Base-by-base conservation (phyloP, 176 grass and related monocot species). In the Oryza brachyantha region DNA sequence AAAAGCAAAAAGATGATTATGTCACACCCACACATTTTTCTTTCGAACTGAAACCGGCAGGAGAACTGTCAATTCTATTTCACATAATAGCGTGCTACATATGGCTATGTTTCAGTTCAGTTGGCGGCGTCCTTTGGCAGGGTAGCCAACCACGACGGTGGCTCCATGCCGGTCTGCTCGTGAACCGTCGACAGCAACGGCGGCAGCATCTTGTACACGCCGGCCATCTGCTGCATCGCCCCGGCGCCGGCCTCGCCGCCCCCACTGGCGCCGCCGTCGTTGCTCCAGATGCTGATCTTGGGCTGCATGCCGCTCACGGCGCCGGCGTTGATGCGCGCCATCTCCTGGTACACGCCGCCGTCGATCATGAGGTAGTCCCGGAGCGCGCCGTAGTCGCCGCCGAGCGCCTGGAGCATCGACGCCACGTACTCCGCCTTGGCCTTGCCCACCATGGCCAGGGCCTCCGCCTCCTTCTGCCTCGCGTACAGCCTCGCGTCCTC, bases 331-430 rank as follows among this genome's bases (percentile, higher is more conserved):
- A 92, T 88, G 76, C 86, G 84, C 0, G 91, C 94, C 75, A 97
- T 97, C 16, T 94, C 91, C 72, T 91, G 73, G 82, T 97, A 97
- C 72, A 82, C 70, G 21, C 87, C 84, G 1, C 80, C 66, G 26
- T 29, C 87, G 55, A 97, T 77, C 94, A 93, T 94, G 26, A 94
- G 87, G 80, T 92, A 97, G 83, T 97, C 94, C 0, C 91, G 77
- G 45, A 94, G 29, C 5, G 87, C 87, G n/a, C 13, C 58, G 66
- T 94, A 97, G 72, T 77, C 68, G 21, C 94, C 94, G 16, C 84
- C 87, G 39, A 97, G 66, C 35, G 94, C 79, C 8, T 75, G 38
- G 1, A 97, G 79, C 77, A 97, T 61, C 36, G 94, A 63, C 0
- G 81, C 29, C 19, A 94, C 66, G 81, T 97, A 97, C 72, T 84